Evolutionary conservation across 2,329 filamentous ascomycete genomes (phyloP).

Genomic region (Dryadomyces sulphureus): DNA sequence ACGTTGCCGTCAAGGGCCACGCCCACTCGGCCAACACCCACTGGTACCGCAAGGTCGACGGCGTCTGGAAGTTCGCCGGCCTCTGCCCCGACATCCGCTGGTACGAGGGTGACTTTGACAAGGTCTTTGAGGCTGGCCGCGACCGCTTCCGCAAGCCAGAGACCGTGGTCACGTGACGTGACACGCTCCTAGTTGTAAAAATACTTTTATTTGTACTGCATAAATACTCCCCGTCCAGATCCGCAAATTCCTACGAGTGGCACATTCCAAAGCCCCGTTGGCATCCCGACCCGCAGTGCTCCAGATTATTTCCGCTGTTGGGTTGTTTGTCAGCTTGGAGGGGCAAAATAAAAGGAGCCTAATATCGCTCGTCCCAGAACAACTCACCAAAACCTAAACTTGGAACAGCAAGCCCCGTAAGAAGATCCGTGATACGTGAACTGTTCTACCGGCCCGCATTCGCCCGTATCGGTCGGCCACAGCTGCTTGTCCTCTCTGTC

Average conservation of each 20-base stretch:
- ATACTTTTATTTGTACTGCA: neutral
- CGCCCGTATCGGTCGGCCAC: neutral
- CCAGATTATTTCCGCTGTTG: neutral
- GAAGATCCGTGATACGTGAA: slow-evolving; percentile 1
- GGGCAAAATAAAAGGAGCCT: no score
- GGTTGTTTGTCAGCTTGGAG: neutral
- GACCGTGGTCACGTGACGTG: no score
- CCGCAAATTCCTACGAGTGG: neutral
- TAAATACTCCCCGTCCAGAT: neutral
- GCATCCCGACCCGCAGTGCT: neutral
- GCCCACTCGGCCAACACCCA: slow-evolving; percentile 42
- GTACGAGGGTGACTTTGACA: slow-evolving; percentile 38
- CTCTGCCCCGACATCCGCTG: slow-evolving; percentile 40
- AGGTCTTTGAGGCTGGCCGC: slow-evolving; percentile 13
- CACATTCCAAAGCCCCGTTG: neutral
- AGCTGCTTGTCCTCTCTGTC: neutral
- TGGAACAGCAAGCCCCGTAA: slow-evolving; percentile 8
- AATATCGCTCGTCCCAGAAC: neutral
- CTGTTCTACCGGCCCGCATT: slow-evolving; percentile 2
- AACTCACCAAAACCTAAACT: slow-evolving; percentile 5
- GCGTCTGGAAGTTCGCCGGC: slow-evolving; percentile 47
- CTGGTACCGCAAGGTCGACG: slow-evolving; percentile 41
- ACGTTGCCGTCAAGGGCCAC: slow-evolving; percentile 43
- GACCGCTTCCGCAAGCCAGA: slow-evolving; percentile 11
- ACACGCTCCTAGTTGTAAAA: no score